Conservation (phyloP, 2,329 filamentous ascomycete genomes). For the Lithohypha guttulata region DNA sequence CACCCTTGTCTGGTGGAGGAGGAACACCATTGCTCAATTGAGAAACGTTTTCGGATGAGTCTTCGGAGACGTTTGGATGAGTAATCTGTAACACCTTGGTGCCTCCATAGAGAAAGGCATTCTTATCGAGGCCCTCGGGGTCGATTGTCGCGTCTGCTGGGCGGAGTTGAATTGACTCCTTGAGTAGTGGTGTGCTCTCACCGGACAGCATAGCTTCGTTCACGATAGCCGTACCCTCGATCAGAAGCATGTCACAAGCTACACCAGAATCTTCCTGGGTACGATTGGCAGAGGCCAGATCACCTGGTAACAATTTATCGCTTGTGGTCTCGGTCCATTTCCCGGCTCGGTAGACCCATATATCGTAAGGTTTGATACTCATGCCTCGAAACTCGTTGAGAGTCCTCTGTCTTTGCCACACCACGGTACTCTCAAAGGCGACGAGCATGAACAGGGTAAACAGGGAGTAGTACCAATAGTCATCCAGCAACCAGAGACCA, state of each 20-base stretch:
- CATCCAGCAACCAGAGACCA: conserved; percentile 94
- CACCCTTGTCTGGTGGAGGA: conserved; percentile 81
- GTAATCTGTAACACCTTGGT: conserved; percentile 96
- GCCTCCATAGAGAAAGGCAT: conserved; percentile 88
- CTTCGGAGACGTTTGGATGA: conserved; percentile 69
- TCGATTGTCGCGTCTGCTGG: conserved; percentile 72
- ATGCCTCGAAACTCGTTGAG: conserved; percentile 94
- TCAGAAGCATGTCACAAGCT: conserved; percentile 89
- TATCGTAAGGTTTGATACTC: conserved; percentile 97
- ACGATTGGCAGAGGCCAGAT: conserved; percentile 80
- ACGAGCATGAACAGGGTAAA: conserved; percentile 99
- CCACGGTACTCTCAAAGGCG: conserved; percentile 93
- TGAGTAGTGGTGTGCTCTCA: conserved; percentile 91
- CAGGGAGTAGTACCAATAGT: conserved; percentile 99
- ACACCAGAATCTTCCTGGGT: conserved; percentile 97
- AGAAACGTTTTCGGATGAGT: conserved; percentile 45
- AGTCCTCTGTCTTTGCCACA: conserved; percentile 96
- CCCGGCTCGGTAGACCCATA: conserved; percentile 78
- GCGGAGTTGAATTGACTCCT: conserved; percentile 87
- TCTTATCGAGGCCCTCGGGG: conserved; percentile 87
- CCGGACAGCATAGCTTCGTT: conserved; percentile 99
- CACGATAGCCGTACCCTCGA: conserved; percentile 92
- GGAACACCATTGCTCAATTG: conserved; percentile 67
- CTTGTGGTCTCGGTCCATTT: conserved; percentile 84
- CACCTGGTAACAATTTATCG: conserved; percentile 84